Evolutionary conservation across 1,139 yeast genomes (phyloP).

Genomic region (Debaryomyces nepalensis): DNA sequence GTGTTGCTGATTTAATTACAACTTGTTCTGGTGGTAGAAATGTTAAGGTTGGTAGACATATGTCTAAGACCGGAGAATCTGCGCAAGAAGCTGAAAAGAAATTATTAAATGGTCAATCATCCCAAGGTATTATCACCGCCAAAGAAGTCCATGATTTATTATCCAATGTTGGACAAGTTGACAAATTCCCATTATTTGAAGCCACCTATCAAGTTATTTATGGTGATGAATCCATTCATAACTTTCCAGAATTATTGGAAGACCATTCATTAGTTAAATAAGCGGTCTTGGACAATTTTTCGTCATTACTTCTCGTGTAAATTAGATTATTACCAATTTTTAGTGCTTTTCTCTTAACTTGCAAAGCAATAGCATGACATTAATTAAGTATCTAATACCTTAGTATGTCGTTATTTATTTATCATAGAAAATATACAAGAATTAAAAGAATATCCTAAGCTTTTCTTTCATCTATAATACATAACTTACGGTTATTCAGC

Average conservation of each 20-base stretch:
- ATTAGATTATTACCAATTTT: conserved; percentile 1
- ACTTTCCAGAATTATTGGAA: conserved; percentile 47
- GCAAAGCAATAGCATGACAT: conserved; percentile 3
- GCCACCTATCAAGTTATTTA: conserved; percentile 52
- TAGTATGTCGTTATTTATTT: conserved; percentile 1
- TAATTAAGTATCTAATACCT: neutral
- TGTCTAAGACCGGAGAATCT: conserved; percentile 50
- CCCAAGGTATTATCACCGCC: conserved; percentile 54
- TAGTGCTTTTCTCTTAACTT: neutral
- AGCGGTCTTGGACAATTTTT: neutral
- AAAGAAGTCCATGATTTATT: conserved; percentile 54
- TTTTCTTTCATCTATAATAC: neutral
- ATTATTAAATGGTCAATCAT: conserved; percentile 54
- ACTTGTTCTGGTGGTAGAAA: conserved; percentile 57
- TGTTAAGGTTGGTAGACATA: conserved; percentile 52
- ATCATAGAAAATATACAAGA: conserved; percentile 3
- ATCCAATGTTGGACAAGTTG: conserved; percentile 34
- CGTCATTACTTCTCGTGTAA: neutral
- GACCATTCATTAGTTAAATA: conserved; percentile 12
- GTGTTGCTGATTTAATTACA: conserved; percentile 55
- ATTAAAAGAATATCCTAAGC: neutral
- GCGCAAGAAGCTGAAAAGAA: conserved; percentile 51
- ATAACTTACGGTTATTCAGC: neutral
- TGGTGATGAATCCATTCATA: conserved; percentile 47
- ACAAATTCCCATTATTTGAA: conserved; percentile 52